A percentile compares a stretch with the other conserved stretches of the same genome.
Conservation (phyloP, 2,329 filamentous ascomycete species). For the Hypoxylon sp. region DNA sequence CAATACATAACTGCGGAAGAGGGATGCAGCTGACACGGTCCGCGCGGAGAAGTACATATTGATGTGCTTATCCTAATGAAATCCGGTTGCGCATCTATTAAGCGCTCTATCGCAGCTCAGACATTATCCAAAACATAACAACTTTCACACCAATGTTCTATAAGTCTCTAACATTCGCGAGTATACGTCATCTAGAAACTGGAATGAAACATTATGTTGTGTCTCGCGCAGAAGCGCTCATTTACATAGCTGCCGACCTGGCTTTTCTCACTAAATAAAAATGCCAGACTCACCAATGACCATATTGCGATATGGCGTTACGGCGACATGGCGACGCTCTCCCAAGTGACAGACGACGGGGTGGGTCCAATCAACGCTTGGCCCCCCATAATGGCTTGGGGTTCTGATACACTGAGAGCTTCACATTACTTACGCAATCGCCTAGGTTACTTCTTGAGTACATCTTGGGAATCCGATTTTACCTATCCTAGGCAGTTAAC, state of each 20-base stretch:
- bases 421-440: slow-evolving; percentile 16
- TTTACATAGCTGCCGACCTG: slow-evolving; percentile 6
- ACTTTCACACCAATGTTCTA: slow-evolving; percentile 11
- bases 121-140: slow-evolving; percentile 14
- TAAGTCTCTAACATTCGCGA: slow-evolving; percentile 11
- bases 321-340: not conserved
- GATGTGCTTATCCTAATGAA: not conserved
- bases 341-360: not conserved
- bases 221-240: slow-evolving; percentile 10
- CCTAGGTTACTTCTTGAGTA: not conserved
- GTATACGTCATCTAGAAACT: slow-evolving; percentile 25
- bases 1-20: not conserved
- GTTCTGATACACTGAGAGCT: slow-evolving; percentile 18
- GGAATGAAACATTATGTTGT: slow-evolving; percentile 24
- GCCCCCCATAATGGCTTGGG: slow-evolving; percentile 4
- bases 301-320: slow-evolving; percentile 1
- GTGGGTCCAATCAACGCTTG: slow-evolving; percentile 4
- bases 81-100: not conserved
- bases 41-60: slow-evolving; percentile 3
- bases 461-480: too few species aligned
- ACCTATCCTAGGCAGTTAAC: not conserved
- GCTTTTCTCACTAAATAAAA: not conserved
- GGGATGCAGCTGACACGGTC: not conserved
- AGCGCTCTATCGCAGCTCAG: slow-evolving; percentile 8
- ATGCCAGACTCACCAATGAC: slow-evolving; percentile 5